Base-by-base conservation (phyloP, 495 filamentous ascomycete species). In the Schizothecium vesticola region DNA sequence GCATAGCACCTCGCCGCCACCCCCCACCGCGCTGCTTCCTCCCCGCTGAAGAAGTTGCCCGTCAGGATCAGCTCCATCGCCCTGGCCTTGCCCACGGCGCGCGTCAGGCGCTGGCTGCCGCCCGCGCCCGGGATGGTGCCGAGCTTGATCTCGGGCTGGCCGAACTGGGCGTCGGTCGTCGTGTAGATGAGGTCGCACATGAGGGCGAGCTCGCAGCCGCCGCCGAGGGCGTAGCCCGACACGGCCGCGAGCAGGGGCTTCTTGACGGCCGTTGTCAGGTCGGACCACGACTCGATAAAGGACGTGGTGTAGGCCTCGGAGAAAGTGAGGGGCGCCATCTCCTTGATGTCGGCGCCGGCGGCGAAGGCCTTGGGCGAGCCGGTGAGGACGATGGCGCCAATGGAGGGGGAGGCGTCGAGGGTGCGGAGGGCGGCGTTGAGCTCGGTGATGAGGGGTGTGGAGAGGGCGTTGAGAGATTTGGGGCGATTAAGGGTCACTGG, bases 101-200 rank as follows among this genome's bases (percentile, higher is more conserved):
- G 83, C 4, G 91, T 96, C 33, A 99, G 80, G n/a, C 95, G 83
- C 83, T 99, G 95, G 64, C 87, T 91, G 2, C 95, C 95, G 8
- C 95, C 95, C 0, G 93, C 95, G 5, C 95, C 95, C 3, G 95
- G 95, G 65, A 98, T 94, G 0, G 89, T 89, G 19, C 95, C 95
- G 5, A 99, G 84, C 78, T 92, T 96, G 82, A 99, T 93, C 83
- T 99, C 95, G 4, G 95, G 95, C 81, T 98, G 95, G 0, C 95
- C 95, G 73, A 99, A 97, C 64, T 89, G 92, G 64, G 95, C 94
- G 8, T 73, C 85, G 26, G 86, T 78, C 10, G 91, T 92, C 82
- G 91, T 95, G 85, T 97, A 97, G 61, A 99, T 76, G 73, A 99
- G 89, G 77, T 99, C 95, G 72, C 89, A 89, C 94, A 97, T 99